Conservation (phyloP, 2,329 filamentous ascomycete species). For the Elsinoe australis region DNA sequence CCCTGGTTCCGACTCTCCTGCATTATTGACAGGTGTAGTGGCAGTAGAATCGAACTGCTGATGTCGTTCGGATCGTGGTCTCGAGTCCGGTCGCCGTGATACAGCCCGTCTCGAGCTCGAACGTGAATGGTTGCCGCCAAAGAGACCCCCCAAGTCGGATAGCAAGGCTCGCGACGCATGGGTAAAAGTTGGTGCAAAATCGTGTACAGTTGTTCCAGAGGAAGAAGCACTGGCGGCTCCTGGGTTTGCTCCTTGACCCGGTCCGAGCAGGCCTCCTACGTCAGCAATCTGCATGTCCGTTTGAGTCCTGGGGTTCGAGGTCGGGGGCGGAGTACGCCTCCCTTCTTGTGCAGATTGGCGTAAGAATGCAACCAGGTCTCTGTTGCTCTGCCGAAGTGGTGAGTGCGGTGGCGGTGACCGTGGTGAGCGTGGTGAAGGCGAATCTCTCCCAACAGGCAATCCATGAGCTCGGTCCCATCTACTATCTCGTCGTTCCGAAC, state of each 20-base stretch:
- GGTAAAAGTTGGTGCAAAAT: constrained; percentile 8
- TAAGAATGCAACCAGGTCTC: constrained; percentile 14
- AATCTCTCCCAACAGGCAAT: neutral
- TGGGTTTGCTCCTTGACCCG: neutral
- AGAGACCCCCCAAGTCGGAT: neutral
- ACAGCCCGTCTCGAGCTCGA: constrained; percentile 4
- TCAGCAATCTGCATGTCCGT: constrained; percentile 16
- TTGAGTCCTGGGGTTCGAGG: constrained; percentile 5
- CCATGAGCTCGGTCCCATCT: constrained; percentile 11
- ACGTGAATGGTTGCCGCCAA: constrained; percentile 3
- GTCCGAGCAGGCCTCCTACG: constrained; percentile 11
- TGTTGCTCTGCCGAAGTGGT: neutral
- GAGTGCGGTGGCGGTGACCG: neutral
- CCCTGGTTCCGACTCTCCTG: constrained; percentile 5
- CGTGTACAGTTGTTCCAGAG: constrained; percentile 2
- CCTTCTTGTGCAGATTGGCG: constrained; percentile 11
- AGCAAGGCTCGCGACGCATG: constrained; percentile 8
- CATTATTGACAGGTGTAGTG: constrained; percentile 14
- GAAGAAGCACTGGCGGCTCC: constrained; percentile 1
- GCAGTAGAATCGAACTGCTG: constrained; percentile 11
- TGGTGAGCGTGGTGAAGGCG: neutral
- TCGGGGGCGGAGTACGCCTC: constrained; percentile 9
- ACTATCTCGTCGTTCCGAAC: constrained; percentile 10
- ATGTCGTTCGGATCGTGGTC: constrained; percentile 1
- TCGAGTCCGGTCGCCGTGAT: constrained; percentile 8